Conservation (phyloP, 768 basidiomycete species). For the Butyriboletus loyo region DNA sequence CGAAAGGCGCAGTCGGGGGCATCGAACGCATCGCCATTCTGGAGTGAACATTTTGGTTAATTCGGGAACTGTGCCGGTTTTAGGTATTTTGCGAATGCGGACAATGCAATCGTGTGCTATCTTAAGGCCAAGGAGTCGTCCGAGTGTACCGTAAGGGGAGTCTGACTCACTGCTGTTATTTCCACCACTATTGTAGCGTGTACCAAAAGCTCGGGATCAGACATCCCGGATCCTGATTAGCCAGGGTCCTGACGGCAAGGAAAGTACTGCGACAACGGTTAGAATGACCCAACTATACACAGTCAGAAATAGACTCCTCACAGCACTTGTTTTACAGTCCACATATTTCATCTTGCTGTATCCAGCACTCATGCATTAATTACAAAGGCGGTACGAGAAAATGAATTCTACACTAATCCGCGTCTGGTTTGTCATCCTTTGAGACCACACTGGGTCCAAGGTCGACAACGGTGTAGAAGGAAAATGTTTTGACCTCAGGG, state of each 20-base stretch:
- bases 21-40: too few species aligned
- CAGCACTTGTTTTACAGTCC: neutral
- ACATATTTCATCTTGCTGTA: neutral
- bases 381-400: neutral
- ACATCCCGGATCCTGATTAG: too few species aligned
- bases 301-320: too few species aligned
- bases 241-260: too few species aligned
- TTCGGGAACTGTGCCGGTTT: too few species aligned
- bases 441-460: slow-evolving; percentile 68
- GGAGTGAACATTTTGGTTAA: too few species aligned
- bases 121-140: too few species aligned
- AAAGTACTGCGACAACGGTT: too few species aligned
- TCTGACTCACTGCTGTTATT: neutral
- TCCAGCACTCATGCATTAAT: neutral
- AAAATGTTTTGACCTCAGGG: slow-evolving; percentile 82
- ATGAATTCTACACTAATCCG: slow-evolving; percentile 10
- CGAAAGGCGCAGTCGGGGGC: neutral
- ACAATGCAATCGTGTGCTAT: too few species aligned
- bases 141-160: too few species aligned
- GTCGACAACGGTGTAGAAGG: slow-evolving; percentile 83
- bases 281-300: neutral
- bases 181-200: neutral
- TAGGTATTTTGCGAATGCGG: too few species aligned
- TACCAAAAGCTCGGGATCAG: too few species aligned
- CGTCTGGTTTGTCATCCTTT: slow-evolving; percentile 45